These are phyloP conservation scores for Fomitopsis pulvina DNA, from an alignment of 768 basidiomycete genomes.

Conservation along the genomic window DNA sequence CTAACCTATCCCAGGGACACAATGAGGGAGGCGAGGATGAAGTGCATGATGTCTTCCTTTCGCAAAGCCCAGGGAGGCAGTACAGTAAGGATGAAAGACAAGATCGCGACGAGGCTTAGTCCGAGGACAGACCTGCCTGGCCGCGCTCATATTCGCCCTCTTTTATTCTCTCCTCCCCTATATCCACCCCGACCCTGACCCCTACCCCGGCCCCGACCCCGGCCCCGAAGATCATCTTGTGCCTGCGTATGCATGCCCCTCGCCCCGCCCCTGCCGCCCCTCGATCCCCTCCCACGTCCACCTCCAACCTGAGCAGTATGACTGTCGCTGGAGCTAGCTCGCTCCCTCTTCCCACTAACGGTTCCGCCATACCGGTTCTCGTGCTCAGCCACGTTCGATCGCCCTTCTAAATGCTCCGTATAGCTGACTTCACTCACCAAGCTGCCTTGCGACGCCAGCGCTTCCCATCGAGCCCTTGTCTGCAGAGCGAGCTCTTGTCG, in stretches of 20 bases:
- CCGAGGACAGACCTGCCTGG: background rate
- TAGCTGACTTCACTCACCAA: background rate
- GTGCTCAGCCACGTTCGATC: background rate
- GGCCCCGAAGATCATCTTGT: background rate
- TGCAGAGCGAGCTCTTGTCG: background rate
- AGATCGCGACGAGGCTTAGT: background rate
- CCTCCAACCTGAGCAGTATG: background rate
- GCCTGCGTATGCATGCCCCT: background rate
- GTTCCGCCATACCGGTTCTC: no score
- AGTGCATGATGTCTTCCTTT: no score
- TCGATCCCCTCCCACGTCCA: background rate
- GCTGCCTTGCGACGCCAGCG: background rate
- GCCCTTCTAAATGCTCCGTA: background rate
- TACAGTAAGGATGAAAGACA: no score
- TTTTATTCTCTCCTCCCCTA: background rate
- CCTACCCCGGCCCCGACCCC: no score
- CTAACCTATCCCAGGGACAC: no score
- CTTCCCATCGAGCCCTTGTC: background rate
- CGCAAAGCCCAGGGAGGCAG: no score
- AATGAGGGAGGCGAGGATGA: no score
- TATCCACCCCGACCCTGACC: background rate
- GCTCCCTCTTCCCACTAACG: background rate
- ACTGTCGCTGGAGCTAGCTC: background rate
- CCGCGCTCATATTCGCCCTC: background rate
- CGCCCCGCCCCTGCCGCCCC: background rate